Evolutionary conservation across 2,329 filamentous ascomycete species (phyloP), one percentile per base, ranked within the genome.

Genomic region (Calonectria multiphialidica): DNA sequence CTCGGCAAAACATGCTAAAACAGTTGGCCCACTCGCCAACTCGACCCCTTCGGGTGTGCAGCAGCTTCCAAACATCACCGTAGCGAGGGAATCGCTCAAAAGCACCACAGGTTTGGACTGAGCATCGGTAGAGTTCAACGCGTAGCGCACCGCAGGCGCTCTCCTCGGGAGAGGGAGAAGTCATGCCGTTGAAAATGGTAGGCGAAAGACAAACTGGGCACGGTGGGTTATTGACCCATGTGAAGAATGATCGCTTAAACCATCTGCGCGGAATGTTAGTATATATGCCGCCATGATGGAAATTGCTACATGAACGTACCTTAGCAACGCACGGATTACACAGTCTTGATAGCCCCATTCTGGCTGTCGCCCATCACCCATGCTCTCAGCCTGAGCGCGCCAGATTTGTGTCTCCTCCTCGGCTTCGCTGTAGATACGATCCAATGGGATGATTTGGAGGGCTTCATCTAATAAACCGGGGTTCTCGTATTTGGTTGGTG

Each of bases 261-360:
- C 97, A 98, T 76, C 84, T 82, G 40, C 15, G 68, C 42, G 10
- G 35, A 57, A 61, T 47, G 75, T 83, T 59, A 78, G 72, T 50
- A 15, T 35, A 5, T 63, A 35, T 55, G 47, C 28, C 30, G n/a
- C 64, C 59, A 23, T 5, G 55, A 68, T 59, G 23, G 47, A 42
- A 40, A 45, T 49, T 42, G 25, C 9, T 42, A 35, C 47, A 23
- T 59, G 35, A 72, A 86, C 91, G 78, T 87, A 95, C 94, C 92
- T 93, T 80, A 98, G 87, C 75, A 98, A 88, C 72, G 96, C 95
- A 76, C 94, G 91, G 80, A 98, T 93, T 68, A 98, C 95, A 83
- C 96, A 99, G 85, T 99, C 97, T 84, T 98, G 96, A 82, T 98
- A 98, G 70, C 96, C 96, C 96, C 96, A 98, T 86, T 95, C 93